Base-by-base conservation (phyloP, 495 filamentous ascomycete genomes). In the Xylaria grammica region DNA sequence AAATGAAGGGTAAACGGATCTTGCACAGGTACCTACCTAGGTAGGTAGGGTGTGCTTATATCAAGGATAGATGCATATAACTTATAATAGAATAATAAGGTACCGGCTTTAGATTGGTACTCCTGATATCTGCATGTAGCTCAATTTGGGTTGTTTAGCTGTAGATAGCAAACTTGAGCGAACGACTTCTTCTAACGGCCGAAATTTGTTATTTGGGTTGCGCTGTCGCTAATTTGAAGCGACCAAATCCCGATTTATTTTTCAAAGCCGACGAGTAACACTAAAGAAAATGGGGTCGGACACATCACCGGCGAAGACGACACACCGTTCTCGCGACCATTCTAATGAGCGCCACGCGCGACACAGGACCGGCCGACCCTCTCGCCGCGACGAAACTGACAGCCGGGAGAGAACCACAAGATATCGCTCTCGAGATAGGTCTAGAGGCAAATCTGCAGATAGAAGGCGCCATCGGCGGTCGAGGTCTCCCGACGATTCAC, bases 381-480 rank as follows among this genome's bases (percentile, higher is more conserved):
- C 63, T 42, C 69, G 60, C 46, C 69, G 46, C 26, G 62, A 70
- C 32, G 70, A 75, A 17, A n/a, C 56, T 2, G 54, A 70, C 20
- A 67, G 70, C 54, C 62, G 60, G 55, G 63, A 51, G 27, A 65
- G 36, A 11, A 67, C 69, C 27, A 65, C 56, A 48, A 68, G 67
- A 51, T 60, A 69, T 0, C 69, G 71, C 22, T 65, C 69, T 36
- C 65, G 64, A 29, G 64, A 74, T 53, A 54, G 62, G 30, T 79
- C 76, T 29, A 62, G 63, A 22, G 66, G 72, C 17, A 69, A 67
- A 60, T 30, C 42, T 38, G 40, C 19, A 30, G 62, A 58, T 7
- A 64, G 19, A 24, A 68, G 66, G 48, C 67, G 66, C 26, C 67
- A 65, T 42, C 65, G 74, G 42, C 77, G 78, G 27, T 82, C 79